Evolutionary conservation across 768 basidiomycete genomes (phyloP), one percentile per base, ranked within the genome.

Genomic region (Chalciporus piperatus): DNA sequence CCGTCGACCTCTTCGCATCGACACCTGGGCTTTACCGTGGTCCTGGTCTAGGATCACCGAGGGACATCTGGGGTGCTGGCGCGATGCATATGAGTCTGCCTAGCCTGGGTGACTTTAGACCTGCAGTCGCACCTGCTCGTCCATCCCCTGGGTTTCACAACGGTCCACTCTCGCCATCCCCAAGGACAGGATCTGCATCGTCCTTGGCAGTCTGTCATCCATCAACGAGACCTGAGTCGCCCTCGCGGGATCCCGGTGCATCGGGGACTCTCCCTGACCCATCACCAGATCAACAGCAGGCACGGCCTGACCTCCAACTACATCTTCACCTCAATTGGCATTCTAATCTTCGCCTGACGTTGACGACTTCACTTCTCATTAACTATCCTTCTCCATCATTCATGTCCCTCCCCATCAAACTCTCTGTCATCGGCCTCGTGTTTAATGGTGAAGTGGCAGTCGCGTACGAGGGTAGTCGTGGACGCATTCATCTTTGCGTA

Each of bases 331-430:
- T 98, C 40, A 78, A 81, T 28, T 96, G 96, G 84, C 81, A 85
- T 47, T 92, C 95, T 10, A 85, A 97, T 67, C 76, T 98, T 9
- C 86, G 89, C 14, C 76, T 99, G 59, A 90, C 89, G 8, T 78
- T 99, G 49, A 85, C 90, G 27, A 98, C 97, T 0, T 95, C 92
- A 9, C 79, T 98, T 23, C 81, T 94, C 55, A 94, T 99, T 70
- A 97, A 99, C 71, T 98, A 98, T 67, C 97, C 97, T 6, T 93
- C 93, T 0, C 87, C 88, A 0, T 82, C 88, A 67, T 98, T 99
- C 77, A 98, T 99, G 95, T 86, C 91, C 13, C 79, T 99, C 22
- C 97, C 97, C 7, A 90, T 99, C 68, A 88, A 90, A 62, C 84
- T 98, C 48, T 88, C 86, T n/a, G 82, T 98, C 23, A 95, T 88